Base-by-base conservation (phyloP, 2,329 filamentous ascomycete species). In the Chalara sp. region DNA sequence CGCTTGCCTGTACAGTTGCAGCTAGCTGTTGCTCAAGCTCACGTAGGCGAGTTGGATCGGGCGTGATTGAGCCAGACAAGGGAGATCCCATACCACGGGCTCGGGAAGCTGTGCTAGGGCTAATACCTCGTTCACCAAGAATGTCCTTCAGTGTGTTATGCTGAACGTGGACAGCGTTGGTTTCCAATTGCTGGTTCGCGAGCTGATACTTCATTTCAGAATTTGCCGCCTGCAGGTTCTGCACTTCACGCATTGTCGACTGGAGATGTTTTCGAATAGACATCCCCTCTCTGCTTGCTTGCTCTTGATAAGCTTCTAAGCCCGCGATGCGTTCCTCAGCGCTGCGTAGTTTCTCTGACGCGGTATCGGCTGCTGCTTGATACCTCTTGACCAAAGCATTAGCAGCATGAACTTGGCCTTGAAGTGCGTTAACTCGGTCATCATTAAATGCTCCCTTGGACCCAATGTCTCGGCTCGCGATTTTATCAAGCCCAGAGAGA, bases 241-340 rank as follows among this genome's bases (percentile, higher is more conserved):
- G 90, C 11, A 86, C 83, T 52, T 99, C 92, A 57, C 85, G 86
- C 67, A 96, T 76, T 5, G 88, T 83, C 30, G 83, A 78, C 66
- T 97, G 93, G 48, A 99, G 78, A 65, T 97, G 92, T 65, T 93
- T 85, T 49, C 93, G 83, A 58, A 97, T 89, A 35, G 84, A 82
- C 49, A 99, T 83, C 46, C 90, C 90, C 68, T 99, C 95, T 43
- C 93, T 82, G 68, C 91, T 97, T 4, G 91, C 87, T 69, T 99
- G 93, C 65, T 99, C 93, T 70, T 99, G 93, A 67, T 97, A 97
- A 31, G 90, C 89, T 68, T 99, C 93, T 4, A 99, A 78, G 6
- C 93, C 93, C 5, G 93, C 95, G 66, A 99, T 97, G 41, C 93
- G 84, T 72, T 97, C 95, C 70, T 99, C 95, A 4, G 93, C 93